Evolutionary conservation across 2,329 filamentous ascomycete species (phyloP), one percentile per base, ranked within the genome.

Genomic region (Bipolaris victoriae): DNA sequence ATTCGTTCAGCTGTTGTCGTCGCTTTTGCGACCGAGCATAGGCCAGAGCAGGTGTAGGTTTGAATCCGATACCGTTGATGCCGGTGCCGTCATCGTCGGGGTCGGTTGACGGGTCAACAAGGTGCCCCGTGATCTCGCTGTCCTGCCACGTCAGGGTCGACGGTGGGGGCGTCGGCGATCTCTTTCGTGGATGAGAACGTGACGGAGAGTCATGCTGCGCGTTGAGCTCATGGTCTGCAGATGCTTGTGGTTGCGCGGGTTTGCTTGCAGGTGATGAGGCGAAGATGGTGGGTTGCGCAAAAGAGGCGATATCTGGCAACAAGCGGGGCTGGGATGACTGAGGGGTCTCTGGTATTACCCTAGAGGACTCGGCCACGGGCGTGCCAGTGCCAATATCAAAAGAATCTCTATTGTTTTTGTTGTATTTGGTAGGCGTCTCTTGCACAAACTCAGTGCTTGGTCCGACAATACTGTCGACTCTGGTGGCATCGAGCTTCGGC

Each of bases 11-110:
- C 69, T 88, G 86, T 71, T 83, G 82, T 68, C 82, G 81, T 55
- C 86, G 78, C 66, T 79, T 82, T 69, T 85, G 82, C 40, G 81
- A 80, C 46, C 86, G 76, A 15, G 81, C 81, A 74, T 83, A 83
- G 1, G 84, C 85, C 29, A 86, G 81, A 39, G 84, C 83, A 15
- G 85, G 80, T 1, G 85, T 88, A 3, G 86, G 86, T 57, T 81
- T 81, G 71, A 88, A 88, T 0, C 86, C 86, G 54, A 88, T 81
- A 1, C 86, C 86, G 64, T 88, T 88, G 61, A 88, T 82, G 5
- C 86, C 86, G 52, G 84, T 84, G 3, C 86, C 85, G 68, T 88
- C 86, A 66, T 88, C 86, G 37, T 81, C 82, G 6, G 83, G 82
- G 52, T 86, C 83, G 4, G 76, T 79, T 3, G 81, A 65, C 3